Evolutionary conservation across 305 asterid genomes (phyloP).

Genomic region (Ajuga reptans): DNA sequence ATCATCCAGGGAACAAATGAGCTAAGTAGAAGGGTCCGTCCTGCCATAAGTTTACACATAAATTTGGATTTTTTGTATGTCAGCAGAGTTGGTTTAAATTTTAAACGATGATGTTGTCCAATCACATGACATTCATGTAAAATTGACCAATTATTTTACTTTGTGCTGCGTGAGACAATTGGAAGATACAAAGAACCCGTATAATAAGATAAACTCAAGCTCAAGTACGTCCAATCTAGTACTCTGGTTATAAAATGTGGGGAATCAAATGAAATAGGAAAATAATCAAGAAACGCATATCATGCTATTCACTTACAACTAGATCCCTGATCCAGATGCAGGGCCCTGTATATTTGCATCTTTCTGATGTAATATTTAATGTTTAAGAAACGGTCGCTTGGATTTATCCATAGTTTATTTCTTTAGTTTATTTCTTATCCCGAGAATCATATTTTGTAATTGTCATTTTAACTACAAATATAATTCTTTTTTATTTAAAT

Average conservation of each 20-base stretch:
- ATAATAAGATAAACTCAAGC: not conserved
- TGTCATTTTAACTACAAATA: no score
- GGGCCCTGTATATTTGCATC: not conserved
- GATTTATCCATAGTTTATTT: no score
- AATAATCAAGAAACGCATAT: not conserved
- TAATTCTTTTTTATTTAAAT: no score
- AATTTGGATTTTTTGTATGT: not conserved
- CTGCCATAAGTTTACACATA: not conserved
- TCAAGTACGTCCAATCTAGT: not conserved
- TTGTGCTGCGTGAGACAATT: not conserved
- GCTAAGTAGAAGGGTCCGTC: not conserved
- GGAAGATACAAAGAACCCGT: not conserved
- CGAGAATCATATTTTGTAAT: no score
- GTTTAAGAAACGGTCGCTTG: no score
- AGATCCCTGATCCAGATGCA: constrained; percentile 1
- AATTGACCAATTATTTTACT: not conserved
- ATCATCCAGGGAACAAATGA: not conserved
- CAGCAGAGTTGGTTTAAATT: not conserved
- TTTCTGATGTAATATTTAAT: not conserved
- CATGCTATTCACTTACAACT: not conserved
- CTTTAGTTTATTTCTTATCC: no score
- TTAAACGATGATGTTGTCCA: not conserved
- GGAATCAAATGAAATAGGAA: not conserved
- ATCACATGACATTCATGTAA: not conserved
- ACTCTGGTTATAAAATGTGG: not conserved